Evolutionary conservation across 2,329 filamentous ascomycete species (phyloP).

Genomic region (Arthrobotrys iridis): DNA sequence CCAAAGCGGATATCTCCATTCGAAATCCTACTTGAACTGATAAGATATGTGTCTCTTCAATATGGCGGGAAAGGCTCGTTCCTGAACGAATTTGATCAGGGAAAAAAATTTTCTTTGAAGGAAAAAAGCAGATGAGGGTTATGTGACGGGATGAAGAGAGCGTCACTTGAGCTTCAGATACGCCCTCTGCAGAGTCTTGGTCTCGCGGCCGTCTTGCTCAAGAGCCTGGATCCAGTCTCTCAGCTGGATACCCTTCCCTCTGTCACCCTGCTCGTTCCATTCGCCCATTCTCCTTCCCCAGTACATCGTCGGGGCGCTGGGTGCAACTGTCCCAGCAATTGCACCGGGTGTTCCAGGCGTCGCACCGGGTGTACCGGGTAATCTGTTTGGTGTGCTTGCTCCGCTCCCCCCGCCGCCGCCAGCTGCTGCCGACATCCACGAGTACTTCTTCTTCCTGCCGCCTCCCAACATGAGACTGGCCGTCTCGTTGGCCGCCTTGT

Average conservation of each 20-base stretch:
- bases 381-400: slow-evolving; percentile 35
- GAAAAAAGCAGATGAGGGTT: background rate
- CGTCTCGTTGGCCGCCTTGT: slow-evolving; percentile 58
- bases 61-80: background rate
- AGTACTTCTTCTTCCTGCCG: slow-evolving; percentile 58
- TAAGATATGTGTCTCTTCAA: background rate
- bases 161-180: slow-evolving; percentile 58
- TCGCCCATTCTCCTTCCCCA: slow-evolving; percentile 57
- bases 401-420: slow-evolving; percentile 53
- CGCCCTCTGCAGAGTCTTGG: slow-evolving; percentile 55
- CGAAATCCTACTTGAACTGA: background rate
- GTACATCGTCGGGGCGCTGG: slow-evolving; percentile 55
- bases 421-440: slow-evolving; percentile 56
- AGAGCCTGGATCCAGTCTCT: slow-evolving; percentile 58
- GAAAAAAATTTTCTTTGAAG: background rate
- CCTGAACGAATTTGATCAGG: no score
- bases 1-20: no score
- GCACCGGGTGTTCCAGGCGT: slow-evolving; percentile 37
- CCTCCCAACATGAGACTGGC: slow-evolving; percentile 59
- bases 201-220: slow-evolving; percentile 57
- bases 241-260: slow-evolving; percentile 57
- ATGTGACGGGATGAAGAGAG: background rate
- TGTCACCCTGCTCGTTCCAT: slow-evolving; percentile 58
- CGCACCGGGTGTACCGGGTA: slow-evolving; percentile 20
- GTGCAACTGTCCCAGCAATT: background rate